Conservation (phyloP, 257 asterid species). For the Capsicum pubescens region DNA sequence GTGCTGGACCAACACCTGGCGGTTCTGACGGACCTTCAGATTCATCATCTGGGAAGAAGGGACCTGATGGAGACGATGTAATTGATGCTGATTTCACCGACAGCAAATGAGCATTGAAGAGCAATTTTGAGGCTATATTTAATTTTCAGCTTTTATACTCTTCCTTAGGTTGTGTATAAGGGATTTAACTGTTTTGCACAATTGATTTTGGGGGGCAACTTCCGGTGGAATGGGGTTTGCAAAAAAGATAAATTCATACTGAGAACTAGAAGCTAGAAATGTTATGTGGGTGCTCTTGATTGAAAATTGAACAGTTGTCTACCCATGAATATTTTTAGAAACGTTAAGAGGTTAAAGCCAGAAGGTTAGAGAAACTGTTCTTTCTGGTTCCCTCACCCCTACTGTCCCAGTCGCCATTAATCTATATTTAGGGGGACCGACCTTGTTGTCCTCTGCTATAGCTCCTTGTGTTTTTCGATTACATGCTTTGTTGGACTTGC, state of each 20-base stretch:
- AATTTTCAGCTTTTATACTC: background rate
- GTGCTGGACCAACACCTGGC: slow-evolving; percentile 72
- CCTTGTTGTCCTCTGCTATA: background rate
- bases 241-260: background rate
- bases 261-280: slow-evolving; percentile 18
- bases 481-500: background rate
- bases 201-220: slow-evolving; percentile 13
- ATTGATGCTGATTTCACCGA: slow-evolving; percentile 98
- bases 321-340: background rate
- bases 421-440: background rate
- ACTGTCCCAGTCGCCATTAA: background rate
- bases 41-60: slow-evolving; percentile 71
- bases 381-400: background rate
- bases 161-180: slow-evolving; percentile 26
- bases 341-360: background rate
- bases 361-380: background rate
- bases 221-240: slow-evolving; percentile 17
- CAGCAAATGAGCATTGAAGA: slow-evolving; percentile 58
- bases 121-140: slow-evolving; percentile 22
- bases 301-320: slow-evolving; percentile 13
- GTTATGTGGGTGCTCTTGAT: background rate
- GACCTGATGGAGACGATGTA: slow-evolving; percentile 91
- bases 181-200: slow-evolving; percentile 17
- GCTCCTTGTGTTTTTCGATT: background rate
- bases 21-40: slow-evolving; percentile 57